Conservation (phyloP, 163 green algal genomes). For the Prototheca stagnorum region DNA sequence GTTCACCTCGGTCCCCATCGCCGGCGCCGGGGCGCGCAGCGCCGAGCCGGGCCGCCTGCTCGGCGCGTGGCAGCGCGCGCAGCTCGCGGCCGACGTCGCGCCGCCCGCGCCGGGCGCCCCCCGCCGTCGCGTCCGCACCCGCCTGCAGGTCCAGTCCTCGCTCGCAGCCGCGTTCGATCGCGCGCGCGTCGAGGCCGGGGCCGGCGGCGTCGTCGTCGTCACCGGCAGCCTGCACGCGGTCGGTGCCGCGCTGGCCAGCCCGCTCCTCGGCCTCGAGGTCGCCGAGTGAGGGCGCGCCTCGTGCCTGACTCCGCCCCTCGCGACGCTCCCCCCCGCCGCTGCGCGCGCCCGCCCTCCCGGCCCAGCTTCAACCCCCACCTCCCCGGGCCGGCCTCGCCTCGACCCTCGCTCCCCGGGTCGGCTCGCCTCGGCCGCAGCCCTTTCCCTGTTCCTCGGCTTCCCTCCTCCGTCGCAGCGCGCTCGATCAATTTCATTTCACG, state of each 20-base stretch:
- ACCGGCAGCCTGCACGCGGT: conserved; percentile 57
- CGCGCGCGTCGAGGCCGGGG: conserved; percentile 28
- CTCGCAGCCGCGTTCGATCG: conserved; percentile 42
- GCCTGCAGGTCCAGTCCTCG: conserved; percentile 39
- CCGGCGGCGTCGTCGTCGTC: conserved; percentile 38
- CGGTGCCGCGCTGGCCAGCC: conserved; percentile 21
- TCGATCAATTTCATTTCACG: no score
- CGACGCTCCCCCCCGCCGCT: no score
- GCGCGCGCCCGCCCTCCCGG: no score
- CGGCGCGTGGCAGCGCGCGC: conserved; percentile 35
- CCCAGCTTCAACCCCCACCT: no score
- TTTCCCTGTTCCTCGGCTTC: no score
- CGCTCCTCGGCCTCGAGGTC: conserved; percentile 1
- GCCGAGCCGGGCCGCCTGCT: conserved; percentile 52
- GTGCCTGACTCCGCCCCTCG: no score
- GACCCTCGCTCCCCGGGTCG: no score
- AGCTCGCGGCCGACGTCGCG: not conserved
- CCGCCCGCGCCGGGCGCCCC: not conserved
- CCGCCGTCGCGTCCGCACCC: conserved; percentile 2
- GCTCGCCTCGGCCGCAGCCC: no score
- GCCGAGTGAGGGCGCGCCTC: no score
- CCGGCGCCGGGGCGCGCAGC: conserved; percentile 24
- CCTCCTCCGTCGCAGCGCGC: no score
- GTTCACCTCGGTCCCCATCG: conserved; percentile 53
- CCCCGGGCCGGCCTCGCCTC: no score